A percentile compares a stretch with the other conserved stretches of the same genome.
These are phyloP conservation scores for Jasminum sambac DNA, from an alignment of 257 asterid species.

Conservation along the genomic window DNA sequence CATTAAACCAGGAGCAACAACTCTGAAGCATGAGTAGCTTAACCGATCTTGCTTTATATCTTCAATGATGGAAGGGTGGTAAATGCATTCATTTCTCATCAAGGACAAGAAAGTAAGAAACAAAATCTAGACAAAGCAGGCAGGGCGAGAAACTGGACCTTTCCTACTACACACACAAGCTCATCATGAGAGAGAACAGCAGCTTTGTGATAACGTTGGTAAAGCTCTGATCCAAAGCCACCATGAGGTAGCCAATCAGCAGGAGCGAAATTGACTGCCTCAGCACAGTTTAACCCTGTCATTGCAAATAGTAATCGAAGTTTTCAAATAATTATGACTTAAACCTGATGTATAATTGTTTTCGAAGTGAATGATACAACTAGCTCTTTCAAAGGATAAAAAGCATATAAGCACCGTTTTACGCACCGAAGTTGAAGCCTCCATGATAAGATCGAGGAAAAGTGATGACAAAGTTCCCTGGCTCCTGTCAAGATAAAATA, in stretches of 20 bases:
- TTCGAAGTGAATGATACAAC: conserved; percentile 10
- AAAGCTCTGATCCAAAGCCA: conserved; percentile 93
- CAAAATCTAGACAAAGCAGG: conserved; percentile 29
- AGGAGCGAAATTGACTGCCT: conserved; percentile 99
- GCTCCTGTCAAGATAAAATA: conserved; percentile 65
- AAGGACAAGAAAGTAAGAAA: conserved; percentile 15
- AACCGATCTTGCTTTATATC: conserved; percentile 7
- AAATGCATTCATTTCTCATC: conserved; percentile 1
- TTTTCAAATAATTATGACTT: conserved; percentile 21
- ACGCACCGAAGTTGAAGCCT: conserved; percentile 95
- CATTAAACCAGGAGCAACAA: conserved; percentile 7
- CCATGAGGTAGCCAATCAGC: conserved; percentile 99
- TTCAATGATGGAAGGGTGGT: conserved; percentile 10
- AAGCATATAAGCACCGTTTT: conserved; percentile 17
- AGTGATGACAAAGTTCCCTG: conserved; percentile 93
- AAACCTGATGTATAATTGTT: neutral
- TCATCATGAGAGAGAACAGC: conserved; percentile 96
- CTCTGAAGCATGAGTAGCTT: neutral
- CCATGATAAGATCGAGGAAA: conserved; percentile 97
- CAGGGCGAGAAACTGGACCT: conserved; percentile 47
- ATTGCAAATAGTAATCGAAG: conserved; percentile 32
- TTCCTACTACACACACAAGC: conserved; percentile 79
- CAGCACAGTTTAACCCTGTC: conserved; percentile 94
- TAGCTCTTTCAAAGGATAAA: conserved; percentile 14
- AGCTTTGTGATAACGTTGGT: conserved; percentile 77